Evolutionary conservation across 352 stramenopile genomes (phyloP), one percentile per base, ranked within the genome.

Genomic region (Phytophthora meadii): DNA sequence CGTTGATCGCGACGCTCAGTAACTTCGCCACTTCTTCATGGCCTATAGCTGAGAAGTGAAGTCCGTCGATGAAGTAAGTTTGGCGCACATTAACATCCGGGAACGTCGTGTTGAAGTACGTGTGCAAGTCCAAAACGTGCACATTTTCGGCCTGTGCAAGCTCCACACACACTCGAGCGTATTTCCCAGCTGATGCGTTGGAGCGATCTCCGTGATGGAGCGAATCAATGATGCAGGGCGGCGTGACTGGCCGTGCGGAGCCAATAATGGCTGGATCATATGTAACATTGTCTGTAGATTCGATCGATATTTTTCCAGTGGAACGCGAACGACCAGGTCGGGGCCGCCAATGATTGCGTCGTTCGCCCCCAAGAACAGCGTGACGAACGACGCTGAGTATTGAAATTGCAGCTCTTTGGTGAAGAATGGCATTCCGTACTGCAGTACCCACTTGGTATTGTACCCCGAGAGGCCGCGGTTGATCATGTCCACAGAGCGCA

Each of bases 291-390:
- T 47, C 24, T 67, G 59, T 3, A 89, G 56, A 45, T 89, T 87
- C 41, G 28, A 39, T 37, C 59, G 63, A 63, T 82, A 87, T 22
- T 72, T 55, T 27, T 73, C 70, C 3, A 87, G 19, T 1, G 76
- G 61, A 12, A 90, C 72, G 51, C 81, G 71, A 55, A 79, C 72
- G 5, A 59, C 24, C 27, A 50, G 42, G 25, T 65, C 57, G 11
- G 55, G 55, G 1, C 79, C 79, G 11, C 58, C 51, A 15, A 28
- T 80, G 83, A 45, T 66, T n/a, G 82, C 77, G 58, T 90, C 82
- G 34, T 90, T 90, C 14, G 77, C 69, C 11, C 79, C 82, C 10
- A 90, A 63, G 55, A 77, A 88, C 1, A 87, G 30, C 3, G 68
- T 77, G 51, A 86, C 72, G 12, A 86, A 49, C 12, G 64, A 61